Evolutionary conservation across 2,329 filamentous ascomycete genomes (phyloP), one percentile per base, ranked within the genome.

Genomic region (Alternaria gaisen): DNA sequence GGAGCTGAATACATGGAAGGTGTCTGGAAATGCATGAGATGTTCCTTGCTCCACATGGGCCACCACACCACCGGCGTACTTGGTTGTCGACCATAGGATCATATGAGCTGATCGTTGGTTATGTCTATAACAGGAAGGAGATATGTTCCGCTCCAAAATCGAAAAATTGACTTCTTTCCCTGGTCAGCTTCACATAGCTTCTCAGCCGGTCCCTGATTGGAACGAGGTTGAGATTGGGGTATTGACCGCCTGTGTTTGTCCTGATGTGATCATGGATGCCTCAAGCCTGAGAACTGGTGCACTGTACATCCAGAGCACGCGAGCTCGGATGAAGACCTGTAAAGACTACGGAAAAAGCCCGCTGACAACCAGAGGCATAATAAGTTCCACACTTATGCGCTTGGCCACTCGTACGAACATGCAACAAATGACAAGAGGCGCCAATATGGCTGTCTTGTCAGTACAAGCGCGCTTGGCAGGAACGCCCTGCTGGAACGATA

Each of bases 381-480:
- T 5, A 16, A 30, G 8, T 11, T 20, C 43, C 43, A 47, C 43
- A 24, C 28, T 16, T 30, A 20, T 24, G 14, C 40, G 20, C 40
- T 20, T 24, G 12, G 3, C 20, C 12, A 42, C 40, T 16, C 11
- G 26, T 16, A 11, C 28, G 38, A 9, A 38, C 18, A 60, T 41
- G 36, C 54, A 42, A 47, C 18, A 56, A 43, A 53, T 34, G 53
- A 60, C 50, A 47, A 40, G 20, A 44, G 20, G 20, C 16, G 40
- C 40, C 40, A 24, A 24, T 16, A 20, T 42, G 65, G 64, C 50
- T 48, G 43, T 59, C 64, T 63, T 62, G 60, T 65, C 50, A 40
- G 14, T 40, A 56, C 55, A 61, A 58, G 56, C 54, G 43, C 28
- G 48, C 56, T 56, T 65, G 62, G 60, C 63, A 53, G 50, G 8